Evolutionary conservation across 2,329 filamentous ascomycete species (phyloP).

Genomic region (Fusarium virguliforme): DNA sequence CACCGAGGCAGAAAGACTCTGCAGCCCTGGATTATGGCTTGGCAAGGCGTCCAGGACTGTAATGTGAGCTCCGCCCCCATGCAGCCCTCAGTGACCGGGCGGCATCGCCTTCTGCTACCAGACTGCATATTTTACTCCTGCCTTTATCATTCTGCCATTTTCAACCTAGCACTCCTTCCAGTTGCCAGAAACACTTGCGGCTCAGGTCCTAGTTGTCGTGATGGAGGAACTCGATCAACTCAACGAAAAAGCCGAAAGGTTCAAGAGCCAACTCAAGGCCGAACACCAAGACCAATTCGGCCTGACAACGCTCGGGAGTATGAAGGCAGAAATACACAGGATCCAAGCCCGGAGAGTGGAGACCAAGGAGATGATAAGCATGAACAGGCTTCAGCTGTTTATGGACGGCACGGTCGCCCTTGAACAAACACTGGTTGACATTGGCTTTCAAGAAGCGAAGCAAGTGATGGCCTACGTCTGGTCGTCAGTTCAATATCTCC

Average conservation of each 20-base stretch:
- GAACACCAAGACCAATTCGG: background rate
- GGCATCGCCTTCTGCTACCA: background rate
- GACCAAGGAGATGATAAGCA: background rate
- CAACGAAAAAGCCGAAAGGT: background rate
- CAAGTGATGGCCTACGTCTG: background rate
- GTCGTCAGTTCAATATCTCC: background rate
- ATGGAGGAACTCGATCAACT: background rate
- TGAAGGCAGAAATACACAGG: rapidly evolving
- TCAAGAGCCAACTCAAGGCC: background rate
- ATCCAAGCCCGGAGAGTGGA: background rate
- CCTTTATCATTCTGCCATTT: background rate
- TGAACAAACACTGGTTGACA: background rate
- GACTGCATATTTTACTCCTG: background rate
- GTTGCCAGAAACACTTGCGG: background rate
- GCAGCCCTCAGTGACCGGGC: background rate
- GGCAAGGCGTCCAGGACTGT: slow-evolving; percentile 7
- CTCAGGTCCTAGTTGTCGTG: background rate
- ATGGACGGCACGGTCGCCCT: background rate
- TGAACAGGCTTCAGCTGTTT: background rate
- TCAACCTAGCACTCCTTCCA: background rate
- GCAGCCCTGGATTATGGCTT: slow-evolving; percentile 3
- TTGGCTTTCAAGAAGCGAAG: background rate
- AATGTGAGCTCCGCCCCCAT: slow-evolving; percentile 7
- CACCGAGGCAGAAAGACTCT: slow-evolving; percentile 8
- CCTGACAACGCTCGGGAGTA: rapidly evolving